Evolutionary conservation across 768 basidiomycete species (phyloP), one percentile per base, ranked within the genome.

Genomic region (Cystobasidium tubakii): DNA sequence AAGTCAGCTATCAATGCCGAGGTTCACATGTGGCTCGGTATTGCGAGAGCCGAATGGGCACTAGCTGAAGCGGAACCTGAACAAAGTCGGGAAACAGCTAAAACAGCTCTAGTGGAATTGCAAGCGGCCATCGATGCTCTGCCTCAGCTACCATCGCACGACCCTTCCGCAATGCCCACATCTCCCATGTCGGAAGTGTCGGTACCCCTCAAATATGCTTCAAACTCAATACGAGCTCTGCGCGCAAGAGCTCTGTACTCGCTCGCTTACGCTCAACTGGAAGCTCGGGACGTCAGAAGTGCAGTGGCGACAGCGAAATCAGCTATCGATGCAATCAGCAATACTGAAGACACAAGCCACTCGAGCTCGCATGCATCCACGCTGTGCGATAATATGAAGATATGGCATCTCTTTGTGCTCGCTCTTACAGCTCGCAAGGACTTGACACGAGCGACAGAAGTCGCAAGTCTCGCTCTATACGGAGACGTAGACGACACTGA

Each of bases 391-490:
- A 65, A 65, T 46, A 25, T 65, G 63, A 39, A 46, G 36, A 65
- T 71, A 27, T 71, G 69, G 69, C 69, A 71, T 36, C 54, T 71
- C 1, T 60, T 71, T 54, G 69, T 71, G 3, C 69, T 71, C 21
- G 55, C 55, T 55, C 31, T 71, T n/a, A 57, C 69, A 31, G 69
- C 69, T 27, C 33, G 25, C 19, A 71, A 71, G 33, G 69, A 71
- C 39, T 60, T 46, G 54, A 39, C 29, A 25, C 29, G 43, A 36
- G 69, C 69, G 3, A 55, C 29, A 15, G 69, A 71, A 60, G 69
- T 71, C 17, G 55, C 55, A 21, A 36, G 39, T 27, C 55, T 71
- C 4, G 69, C 69, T 6, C 39, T 60, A 17, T 62, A 57, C 34
- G 69, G 55, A 7, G 42, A 54, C 13, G 27, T 43, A 2, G 64